Evolutionary conservation across 805 yeast genomes (phyloP).

Genomic region (Lachancea cidri): DNA sequence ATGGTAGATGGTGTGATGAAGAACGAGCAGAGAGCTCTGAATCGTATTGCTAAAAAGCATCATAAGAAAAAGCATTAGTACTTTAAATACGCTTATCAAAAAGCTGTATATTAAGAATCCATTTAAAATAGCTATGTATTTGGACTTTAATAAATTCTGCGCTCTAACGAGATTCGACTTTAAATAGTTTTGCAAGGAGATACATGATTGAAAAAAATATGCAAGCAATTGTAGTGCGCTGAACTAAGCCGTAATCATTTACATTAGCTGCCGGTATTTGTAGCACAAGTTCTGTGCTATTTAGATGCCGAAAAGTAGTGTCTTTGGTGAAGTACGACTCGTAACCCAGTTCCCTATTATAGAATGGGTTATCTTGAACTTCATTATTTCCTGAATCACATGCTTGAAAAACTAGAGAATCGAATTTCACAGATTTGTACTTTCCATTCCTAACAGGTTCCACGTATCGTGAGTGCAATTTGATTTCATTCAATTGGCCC

Average conservation of each 20-base stretch:
- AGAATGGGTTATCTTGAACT: conserved; percentile 35
- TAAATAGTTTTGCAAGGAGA: conserved; percentile 26
- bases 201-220: conserved; percentile 34
- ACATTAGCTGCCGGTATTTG: conserved; percentile 42
- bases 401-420: conserved; percentile 46
- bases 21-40: conserved; percentile 93
- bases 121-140: no score
- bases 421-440: conserved; percentile 23
- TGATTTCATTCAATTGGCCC: conserved; percentile 31
- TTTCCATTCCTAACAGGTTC: conserved; percentile 30
- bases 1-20: conserved; percentile 98
- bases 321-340: conserved; percentile 44
- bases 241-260: conserved; percentile 28
- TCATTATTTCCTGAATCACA: conserved; percentile 36
- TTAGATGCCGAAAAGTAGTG: conserved; percentile 39
- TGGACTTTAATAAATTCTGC: background rate
- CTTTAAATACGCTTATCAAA: background rate
- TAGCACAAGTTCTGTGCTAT: conserved; percentile 20
- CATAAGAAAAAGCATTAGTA: conserved; percentile 43
- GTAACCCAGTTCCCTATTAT: conserved; percentile 37
- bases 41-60: conserved; percentile 82
- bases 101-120: background rate
- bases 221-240: conserved; percentile 33
- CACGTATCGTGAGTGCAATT: conserved; percentile 49
- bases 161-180: background rate